Percentiles rank a stretch among this genome's conserved stretches.
These are phyloP conservation scores for Mitragyna speciosa DNA, from an alignment of 257 asterid species.

Conservation along the genomic window DNA sequence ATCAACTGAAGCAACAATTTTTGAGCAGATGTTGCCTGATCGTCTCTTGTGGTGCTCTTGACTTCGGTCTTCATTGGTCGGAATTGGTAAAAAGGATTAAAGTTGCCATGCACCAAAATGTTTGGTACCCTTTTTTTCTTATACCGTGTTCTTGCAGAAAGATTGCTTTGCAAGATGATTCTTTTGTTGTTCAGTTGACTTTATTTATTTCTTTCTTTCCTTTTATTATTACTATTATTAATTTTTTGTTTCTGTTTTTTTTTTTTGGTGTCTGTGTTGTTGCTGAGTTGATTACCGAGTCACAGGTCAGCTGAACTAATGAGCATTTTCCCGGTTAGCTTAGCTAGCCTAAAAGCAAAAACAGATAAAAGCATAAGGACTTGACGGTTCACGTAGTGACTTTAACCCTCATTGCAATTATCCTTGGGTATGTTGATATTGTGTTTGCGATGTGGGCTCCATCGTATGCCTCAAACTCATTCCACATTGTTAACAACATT, in stretches of 20 bases:
- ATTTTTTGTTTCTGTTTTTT: too few relatives aligned
- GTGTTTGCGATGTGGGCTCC: too few relatives aligned
- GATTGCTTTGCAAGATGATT: conserved; percentile 25
- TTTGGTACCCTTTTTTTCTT: background rate
- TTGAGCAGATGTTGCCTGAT: conserved; percentile 30
- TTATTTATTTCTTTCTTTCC: too few relatives aligned
- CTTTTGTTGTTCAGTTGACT: background rate
- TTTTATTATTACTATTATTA: too few relatives aligned
- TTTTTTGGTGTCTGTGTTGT: too few relatives aligned
- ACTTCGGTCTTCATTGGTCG: conserved; percentile 22
- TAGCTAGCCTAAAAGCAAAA: background rate
- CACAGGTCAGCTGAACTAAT: background rate
- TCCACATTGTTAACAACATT: too few relatives aligned
- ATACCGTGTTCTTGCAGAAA: background rate
- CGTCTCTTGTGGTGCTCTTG: conserved; percentile 8
- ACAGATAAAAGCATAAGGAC: too few relatives aligned
- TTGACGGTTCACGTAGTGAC: too few relatives aligned
- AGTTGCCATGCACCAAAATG: background rate
- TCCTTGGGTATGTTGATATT: too few relatives aligned
- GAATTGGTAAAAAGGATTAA: background rate
- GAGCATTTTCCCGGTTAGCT: background rate
- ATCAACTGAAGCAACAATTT: conserved; percentile 29
- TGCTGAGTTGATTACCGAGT: background rate
- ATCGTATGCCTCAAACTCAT: too few relatives aligned
- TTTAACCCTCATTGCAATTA: too few relatives aligned